These are phyloP conservation scores for Blastobotrys illinoisensis DNA, from an alignment of 1,139 yeast species.

Conservation along the genomic window DNA sequence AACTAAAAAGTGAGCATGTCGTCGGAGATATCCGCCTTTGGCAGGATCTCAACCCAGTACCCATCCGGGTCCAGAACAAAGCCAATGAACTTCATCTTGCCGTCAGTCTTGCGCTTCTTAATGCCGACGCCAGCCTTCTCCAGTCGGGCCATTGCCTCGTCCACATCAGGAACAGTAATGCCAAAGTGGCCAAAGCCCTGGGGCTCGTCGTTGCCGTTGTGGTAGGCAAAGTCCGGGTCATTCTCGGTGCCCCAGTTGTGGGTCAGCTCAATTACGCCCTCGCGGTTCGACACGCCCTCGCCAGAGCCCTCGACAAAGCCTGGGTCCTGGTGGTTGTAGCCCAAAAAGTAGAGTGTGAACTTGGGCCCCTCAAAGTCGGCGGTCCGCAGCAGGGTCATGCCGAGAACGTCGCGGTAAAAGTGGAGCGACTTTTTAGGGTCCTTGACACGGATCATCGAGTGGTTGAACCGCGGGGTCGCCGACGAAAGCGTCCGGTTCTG, in stretches of 20 bases:
- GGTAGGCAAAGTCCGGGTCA: slow-evolving; percentile 70
- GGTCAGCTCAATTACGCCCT: slow-evolving; percentile 79
- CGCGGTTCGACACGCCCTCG: slow-evolving; percentile 36
- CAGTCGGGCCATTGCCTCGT: slow-evolving; percentile 48
- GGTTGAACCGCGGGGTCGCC: slow-evolving; percentile 64
- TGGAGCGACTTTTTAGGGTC: slow-evolving; percentile 72
- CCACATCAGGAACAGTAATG: slow-evolving; percentile 64
- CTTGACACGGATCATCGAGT: slow-evolving; percentile 87
- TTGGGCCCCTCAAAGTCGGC: slow-evolving; percentile 59
- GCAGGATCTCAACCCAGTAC: slow-evolving; percentile 72
- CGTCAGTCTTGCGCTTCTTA: slow-evolving; percentile 49
- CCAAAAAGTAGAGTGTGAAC: slow-evolving; percentile 82
- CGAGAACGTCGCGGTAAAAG: slow-evolving; percentile 73
- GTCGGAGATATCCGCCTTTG: slow-evolving; percentile 27
- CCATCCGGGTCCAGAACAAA: slow-evolving; percentile 90
- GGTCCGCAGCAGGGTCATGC: slow-evolving; percentile 64
- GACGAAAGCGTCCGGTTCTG: slow-evolving; percentile 45
- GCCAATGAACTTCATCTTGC: slow-evolving; percentile 60
- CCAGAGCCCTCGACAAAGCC: slow-evolving; percentile 29
- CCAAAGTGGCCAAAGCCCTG: slow-evolving; percentile 88
- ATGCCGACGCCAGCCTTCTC: slow-evolving; percentile 44
- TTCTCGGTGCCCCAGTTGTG: slow-evolving; percentile 93
- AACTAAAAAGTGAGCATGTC: not conserved
- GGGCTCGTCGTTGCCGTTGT: slow-evolving; percentile 74
- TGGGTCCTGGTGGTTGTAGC: slow-evolving; percentile 44